Conservation (phyloP, 129 eudicot species). For the Flaveria brownii region DNA sequence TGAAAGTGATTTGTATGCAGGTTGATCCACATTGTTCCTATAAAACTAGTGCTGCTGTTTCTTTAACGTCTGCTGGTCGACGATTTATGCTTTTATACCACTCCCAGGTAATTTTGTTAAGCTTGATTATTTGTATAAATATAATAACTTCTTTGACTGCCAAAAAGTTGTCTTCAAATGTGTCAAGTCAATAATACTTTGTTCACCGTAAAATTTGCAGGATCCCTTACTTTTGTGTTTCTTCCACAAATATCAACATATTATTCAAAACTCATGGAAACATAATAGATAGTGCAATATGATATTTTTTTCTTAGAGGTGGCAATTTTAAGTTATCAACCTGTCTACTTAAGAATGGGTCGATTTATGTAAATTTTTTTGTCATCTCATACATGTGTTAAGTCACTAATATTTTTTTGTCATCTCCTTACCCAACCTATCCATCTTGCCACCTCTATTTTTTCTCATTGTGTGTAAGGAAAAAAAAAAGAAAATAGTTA, state of each 20-base stretch:
- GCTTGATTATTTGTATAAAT: slow-evolving; percentile 9
- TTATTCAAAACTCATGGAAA: background rate
- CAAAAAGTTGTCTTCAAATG: background rate
- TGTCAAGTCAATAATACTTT: slow-evolving; percentile 8
- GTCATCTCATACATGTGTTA: background rate
- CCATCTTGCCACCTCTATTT: background rate
- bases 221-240: background rate
- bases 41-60: slow-evolving; percentile 55
- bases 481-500: background rate
- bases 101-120: slow-evolving; percentile 59
- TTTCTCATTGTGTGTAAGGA: background rate
- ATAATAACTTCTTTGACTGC: slow-evolving; percentile 10
- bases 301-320: background rate
- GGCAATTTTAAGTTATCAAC: background rate
- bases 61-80: slow-evolving; percentile 60
- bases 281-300: background rate
- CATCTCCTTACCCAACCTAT: background rate
- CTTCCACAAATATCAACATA: background rate
- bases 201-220: slow-evolving; percentile 4
- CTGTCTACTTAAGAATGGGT: background rate
- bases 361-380: background rate
- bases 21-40: slow-evolving; percentile 98
- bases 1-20: slow-evolving; percentile 44
- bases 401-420: too few species aligned
- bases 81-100: slow-evolving; percentile 83